Evolutionary conservation across 2,329 filamentous ascomycete species (phyloP).

Genomic region (Cordyceps farinosa): DNA sequence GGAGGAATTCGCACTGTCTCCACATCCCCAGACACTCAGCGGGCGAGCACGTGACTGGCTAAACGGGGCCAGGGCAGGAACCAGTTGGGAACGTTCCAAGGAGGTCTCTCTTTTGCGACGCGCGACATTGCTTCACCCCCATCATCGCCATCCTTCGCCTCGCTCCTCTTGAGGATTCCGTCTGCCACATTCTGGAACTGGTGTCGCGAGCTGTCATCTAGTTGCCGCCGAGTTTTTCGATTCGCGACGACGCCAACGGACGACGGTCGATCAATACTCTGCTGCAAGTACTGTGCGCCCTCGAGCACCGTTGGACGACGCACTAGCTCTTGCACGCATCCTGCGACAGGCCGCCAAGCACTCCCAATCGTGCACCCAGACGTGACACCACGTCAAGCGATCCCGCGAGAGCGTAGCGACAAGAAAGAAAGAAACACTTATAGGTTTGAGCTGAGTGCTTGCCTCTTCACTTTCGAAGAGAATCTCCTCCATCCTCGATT

Average conservation of each 20-base stretch:
- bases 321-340: neutral
- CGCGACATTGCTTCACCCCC: constrained; percentile 8
- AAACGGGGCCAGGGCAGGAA: constrained; percentile 5
- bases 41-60: neutral
- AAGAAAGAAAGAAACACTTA: constrained; percentile 2
- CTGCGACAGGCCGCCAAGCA: neutral
- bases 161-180: neutral
- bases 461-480: constrained; percentile 37
- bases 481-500: constrained; percentile 35
- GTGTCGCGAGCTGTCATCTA: neutral
- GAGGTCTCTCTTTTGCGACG: constrained; percentile 7
- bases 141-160: constrained; percentile 11
- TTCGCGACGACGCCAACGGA: constrained; percentile 2
- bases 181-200: neutral
- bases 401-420: constrained; percentile 6
- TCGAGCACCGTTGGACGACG: neutral
- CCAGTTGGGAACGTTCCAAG: neutral
- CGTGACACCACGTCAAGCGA: constrained; percentile 19
- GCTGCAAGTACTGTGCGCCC: neutral
- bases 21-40: neutral
- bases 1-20: neutral
- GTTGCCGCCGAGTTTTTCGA: neutral
- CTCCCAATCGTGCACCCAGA: neutral
- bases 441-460: constrained; percentile 39
- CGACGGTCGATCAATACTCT: neutral